phyloP scores from a whole-genome alignment of 345 rosid species.

The Durio zibethinus region DNA sequence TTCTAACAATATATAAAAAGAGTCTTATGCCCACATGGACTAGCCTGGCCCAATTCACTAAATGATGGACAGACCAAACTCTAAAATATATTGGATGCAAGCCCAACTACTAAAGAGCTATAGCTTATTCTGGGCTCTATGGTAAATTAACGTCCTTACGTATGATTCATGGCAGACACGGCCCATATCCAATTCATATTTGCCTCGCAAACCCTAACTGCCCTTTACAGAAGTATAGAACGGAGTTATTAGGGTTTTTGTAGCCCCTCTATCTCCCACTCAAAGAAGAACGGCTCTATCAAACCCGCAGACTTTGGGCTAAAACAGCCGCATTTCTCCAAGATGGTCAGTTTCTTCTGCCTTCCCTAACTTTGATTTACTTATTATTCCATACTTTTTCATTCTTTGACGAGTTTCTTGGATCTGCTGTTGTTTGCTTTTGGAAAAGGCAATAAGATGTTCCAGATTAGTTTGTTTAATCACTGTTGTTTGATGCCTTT shows the following conservation, averaged over 20 bases:
- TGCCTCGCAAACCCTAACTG: neutral
- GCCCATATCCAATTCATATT: neutral
- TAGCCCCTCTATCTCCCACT: neutral
- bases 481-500: neutral
- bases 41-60: too few species aligned
- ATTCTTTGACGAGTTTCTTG: neutral
- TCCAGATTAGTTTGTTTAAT: neutral
- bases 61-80: neutral
- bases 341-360: conserved; percentile 10
- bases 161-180: neutral
- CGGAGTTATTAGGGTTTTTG: neutral
- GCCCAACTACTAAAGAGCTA: neutral
- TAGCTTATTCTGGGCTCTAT: neutral
- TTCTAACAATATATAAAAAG: too few species aligned
- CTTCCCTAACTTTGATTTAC: neutral
- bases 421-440: neutral
- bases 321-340: neutral
- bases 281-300: neutral
- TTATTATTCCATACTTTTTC: neutral
- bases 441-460: neutral
- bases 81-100: neutral
- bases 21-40: too few species aligned
- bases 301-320: neutral
- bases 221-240: neutral
- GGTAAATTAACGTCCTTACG: neutral